Base-by-base conservation (phyloP, 805 yeast genomes). In the Candida ulmi region DNA sequence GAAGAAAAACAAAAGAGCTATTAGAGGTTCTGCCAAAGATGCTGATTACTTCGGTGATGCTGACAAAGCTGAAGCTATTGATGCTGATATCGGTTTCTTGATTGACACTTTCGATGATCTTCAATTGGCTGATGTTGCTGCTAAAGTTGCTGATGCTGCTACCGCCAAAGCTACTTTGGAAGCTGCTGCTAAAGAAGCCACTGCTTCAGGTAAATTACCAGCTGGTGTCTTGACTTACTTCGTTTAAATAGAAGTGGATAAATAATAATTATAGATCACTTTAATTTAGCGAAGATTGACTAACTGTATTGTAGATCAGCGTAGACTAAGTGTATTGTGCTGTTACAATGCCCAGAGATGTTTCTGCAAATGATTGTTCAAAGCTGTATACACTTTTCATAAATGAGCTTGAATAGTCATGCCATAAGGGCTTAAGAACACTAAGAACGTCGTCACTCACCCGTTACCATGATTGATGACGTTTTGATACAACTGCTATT, bases 1-100 rank as follows among this genome's bases (percentile, higher is more conserved):
- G 76, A 93, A 93, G 95, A 93, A 93, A 85, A 85, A 86, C 71
- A 87, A 86, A 82, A 83, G 95, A 73, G 65, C 80, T 31, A 66
- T 93, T 50, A 87, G 98, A 77, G 66, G 68, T 54, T 72, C 88
- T 43, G 87, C 79, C 50, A 88, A 90, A 73, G 96, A 86, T 33
- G 78, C 72, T 52, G 84, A 73, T 42, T 88, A 87, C 76, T 88
- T 88, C 52, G 93, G 93, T 52, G 88, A 82, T 55, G 83, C 80
- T 43, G 76, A 66, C 45, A 76, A 77, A 45, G 74, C 91, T 36
- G 71, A 77, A 43, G 65, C 68, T 43, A 81, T 84, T 51, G 95
- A 85, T 48, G 78, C 78, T 44, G 98, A 93, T 61, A 64, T 88
- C 50, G 95, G 82, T 48, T 69, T 79, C 46, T 70, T 93, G 51